Evolutionary conservation across 306 rosid genomes (phyloP).

Genomic region (Ziziphus jujuba): DNA sequence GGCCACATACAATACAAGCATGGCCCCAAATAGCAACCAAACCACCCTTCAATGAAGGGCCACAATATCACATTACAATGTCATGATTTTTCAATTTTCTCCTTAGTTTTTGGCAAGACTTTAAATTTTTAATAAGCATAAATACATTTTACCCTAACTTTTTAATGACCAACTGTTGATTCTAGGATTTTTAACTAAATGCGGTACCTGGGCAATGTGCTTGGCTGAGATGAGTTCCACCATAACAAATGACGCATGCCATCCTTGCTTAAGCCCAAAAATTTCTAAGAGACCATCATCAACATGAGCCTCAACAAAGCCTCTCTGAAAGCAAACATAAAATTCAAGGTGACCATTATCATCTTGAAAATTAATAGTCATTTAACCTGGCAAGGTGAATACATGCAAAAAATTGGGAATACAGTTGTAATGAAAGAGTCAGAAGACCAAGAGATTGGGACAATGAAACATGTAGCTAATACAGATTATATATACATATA

Average conservation of each 20-base stretch:
- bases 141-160: not conserved
- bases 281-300: slow-evolving; percentile 94
- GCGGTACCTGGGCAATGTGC: slow-evolving; percentile 90
- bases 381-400: not conserved
- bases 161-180: not conserved
- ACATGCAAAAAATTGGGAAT: not conserved
- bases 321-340: slow-evolving; percentile 54
- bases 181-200: not conserved
- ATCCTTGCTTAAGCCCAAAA: slow-evolving; percentile 96
- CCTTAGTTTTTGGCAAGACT: too few species aligned
- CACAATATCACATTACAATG: too few species aligned
- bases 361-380: not conserved
- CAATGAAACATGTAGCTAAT: too few species aligned
- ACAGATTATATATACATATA: not conserved
- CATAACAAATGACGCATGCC: slow-evolving; percentile 99
- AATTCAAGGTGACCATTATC: slow-evolving; percentile 12
- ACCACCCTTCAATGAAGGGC: too few species aligned
- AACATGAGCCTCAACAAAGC: slow-evolving; percentile 90
- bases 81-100: too few species aligned
- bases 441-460: not conserved
- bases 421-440: too few species aligned
- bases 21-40: too few species aligned
- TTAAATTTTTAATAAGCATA: too few species aligned
- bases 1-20: too few species aligned
- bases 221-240: slow-evolving; percentile 89